Evolutionary conservation across 176 grass and related monocot species (phyloP).

Genomic region (Oryza meridionalis): DNA sequence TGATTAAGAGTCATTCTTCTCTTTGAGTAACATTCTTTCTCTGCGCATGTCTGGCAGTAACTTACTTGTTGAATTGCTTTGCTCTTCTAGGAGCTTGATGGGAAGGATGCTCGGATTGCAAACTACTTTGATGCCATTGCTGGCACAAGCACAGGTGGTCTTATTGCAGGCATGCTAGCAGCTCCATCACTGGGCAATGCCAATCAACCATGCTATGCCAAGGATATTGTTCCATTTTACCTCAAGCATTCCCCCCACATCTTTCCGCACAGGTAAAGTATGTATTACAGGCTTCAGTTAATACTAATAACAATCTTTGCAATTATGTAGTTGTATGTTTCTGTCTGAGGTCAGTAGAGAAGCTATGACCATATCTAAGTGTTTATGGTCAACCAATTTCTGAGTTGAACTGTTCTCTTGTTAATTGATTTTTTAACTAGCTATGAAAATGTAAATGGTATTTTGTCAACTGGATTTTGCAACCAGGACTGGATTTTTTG

Average conservation of each 20-base stretch:
- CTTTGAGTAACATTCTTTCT: neutral
- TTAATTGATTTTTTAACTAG: neutral
- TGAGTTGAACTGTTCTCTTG: neutral
- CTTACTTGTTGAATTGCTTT: slow-evolving; percentile 11
- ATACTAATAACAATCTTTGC: neutral
- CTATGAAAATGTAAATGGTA: neutral
- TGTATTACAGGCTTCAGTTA: neutral
- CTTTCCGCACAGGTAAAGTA: slow-evolving; percentile 40
- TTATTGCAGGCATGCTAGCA: slow-evolving; percentile 43
- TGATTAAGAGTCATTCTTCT: neutral
- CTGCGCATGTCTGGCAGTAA: neutral
- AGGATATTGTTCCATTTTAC: slow-evolving; percentile 40
- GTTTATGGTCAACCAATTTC: neutral
- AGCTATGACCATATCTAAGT: neutral
- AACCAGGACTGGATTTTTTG: slow-evolving; percentile 37
- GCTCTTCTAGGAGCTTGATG: slow-evolving; percentile 48
- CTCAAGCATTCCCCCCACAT: slow-evolving; percentile 37
- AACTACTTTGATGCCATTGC: slow-evolving; percentile 61
- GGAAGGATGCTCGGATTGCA: slow-evolving; percentile 42
- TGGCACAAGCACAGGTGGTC: slow-evolving; percentile 51
- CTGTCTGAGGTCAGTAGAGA: neutral
- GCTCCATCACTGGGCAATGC: slow-evolving; percentile 14
- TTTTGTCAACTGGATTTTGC: neutral
- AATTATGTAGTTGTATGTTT: neutral
- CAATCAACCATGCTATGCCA: slow-evolving; percentile 39